Evolutionary conservation across 306 rosid species (phyloP), one percentile per base, ranked within the genome.

Genomic region (Quercus agrifolia): DNA sequence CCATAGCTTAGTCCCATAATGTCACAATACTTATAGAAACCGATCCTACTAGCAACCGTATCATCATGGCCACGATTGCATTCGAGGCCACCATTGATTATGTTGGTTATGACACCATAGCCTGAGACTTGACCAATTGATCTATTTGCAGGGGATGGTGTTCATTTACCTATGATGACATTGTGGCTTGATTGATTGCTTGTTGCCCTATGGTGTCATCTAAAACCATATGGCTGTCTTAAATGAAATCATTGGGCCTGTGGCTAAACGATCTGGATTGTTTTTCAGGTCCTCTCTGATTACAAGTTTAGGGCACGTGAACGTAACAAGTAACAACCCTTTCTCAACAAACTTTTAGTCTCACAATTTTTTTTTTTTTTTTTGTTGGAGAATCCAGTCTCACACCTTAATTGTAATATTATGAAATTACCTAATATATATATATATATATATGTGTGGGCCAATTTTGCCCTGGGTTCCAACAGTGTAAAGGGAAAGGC

Each of bases 141-240:
- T 2, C 3, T 54, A 54, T 89, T 90, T 0, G 61, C 76, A 0
- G 5, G 6, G 0, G 92, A 92, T 0, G 92, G 92, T 6, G 4
- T 78, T 90, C 92, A 88, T 14, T 44, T 21, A 0, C 85, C 84
- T 0, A 79, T 77, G 56, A 88, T 86, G 35, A 90, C 90, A 77
- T 89, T 77, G 41, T 90, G 97, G 71, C 91, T 79, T 0, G 9
- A 35, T 38, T 38, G 97, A 92, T 0, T 92, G 97, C 72, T 85
- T 90, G 5, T 86, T 88, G 6, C 80, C 86, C 10, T 88, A 92
- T 0, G 83, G 73, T 0, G 92, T 92, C 97, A 90, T 85, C 97
- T 90, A 90, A 78, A 90, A 90, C 93, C 97, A 92, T 3, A 92
- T 8, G 1, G 93, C 89, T 3, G 90, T 82, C 83, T 84, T 88